These are phyloP conservation scores for Raffaelea deltoideospora DNA, from an alignment of 2,329 filamentous ascomycete genomes.

Conservation along the genomic window DNA sequence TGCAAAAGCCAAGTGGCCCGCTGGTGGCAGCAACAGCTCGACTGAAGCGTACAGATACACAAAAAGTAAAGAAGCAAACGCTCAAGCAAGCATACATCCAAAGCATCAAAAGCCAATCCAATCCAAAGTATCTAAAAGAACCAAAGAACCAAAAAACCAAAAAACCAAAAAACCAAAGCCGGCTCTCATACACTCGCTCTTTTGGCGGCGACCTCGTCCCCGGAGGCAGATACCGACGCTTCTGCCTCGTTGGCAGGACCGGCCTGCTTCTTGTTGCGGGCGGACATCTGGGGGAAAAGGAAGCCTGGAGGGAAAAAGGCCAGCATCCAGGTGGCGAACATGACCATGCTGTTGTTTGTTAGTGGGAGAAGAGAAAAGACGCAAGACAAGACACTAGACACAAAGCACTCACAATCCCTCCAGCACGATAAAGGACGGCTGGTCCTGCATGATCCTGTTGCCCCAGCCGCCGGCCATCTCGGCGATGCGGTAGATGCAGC, in stretches of 20 bases:
- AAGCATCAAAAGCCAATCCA: too few species aligned
- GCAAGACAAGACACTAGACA: not conserved
- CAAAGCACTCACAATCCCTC: constrained; percentile 33
- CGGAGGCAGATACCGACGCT: not conserved
- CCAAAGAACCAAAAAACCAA: too few species aligned
- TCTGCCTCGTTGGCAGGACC: constrained; percentile 1
- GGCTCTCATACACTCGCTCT: too few species aligned
- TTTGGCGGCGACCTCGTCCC: not conserved
- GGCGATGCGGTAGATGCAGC: constrained; percentile 42
- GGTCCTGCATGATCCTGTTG: constrained; percentile 47
- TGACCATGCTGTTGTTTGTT: constrained; percentile 23
- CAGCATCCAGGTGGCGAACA: constrained; percentile 32
- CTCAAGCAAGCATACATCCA: too few species aligned
- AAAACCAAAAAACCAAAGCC: too few species aligned
- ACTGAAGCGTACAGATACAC: too few species aligned
- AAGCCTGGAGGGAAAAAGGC: constrained; percentile 38
- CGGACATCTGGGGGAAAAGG: constrained; percentile 41
- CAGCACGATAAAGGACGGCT: constrained; percentile 42
- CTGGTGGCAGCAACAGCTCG: too few species aligned
- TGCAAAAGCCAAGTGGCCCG: too few species aligned
- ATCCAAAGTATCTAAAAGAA: too few species aligned
- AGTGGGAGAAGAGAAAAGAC: not conserved
- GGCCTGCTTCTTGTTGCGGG: constrained; percentile 9
- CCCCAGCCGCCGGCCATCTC: constrained; percentile 52
- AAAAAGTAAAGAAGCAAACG: too few species aligned